Evolutionary conservation across 169 alveolate species (phyloP), one percentile per base, ranked within the genome.

Genomic region (Besnoitia besnoiti): DNA sequence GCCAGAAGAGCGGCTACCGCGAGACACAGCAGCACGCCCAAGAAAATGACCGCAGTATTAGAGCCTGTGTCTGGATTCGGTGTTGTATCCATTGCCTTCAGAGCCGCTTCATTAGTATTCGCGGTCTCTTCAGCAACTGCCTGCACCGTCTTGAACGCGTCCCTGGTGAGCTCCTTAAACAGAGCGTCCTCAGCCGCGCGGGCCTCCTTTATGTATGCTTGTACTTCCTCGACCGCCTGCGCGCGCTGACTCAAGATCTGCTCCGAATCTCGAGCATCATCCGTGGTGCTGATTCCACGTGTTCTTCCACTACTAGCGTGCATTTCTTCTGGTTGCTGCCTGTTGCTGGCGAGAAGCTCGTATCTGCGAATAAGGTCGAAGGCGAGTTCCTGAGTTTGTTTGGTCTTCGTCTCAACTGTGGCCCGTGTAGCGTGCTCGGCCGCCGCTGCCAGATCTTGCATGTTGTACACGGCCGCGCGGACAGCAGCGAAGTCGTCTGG

Each of bases 401-500:
- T 73, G 16, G 82, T 37, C 47, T 42, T n/a, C 82, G 82, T 42
- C 12, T 19, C 46, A n/a, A 73, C 82, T 73, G 82, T 73, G 19
- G 44, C 82, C 46, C 82, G 82, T 0, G 46, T 73, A 39, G 82
- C 46, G 44, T 73, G 40, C 82, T 73, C 82, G n/a, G 46, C 82
- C 5, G 82, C 82, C n/a, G 82, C 39, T 0, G 82, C 82, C 46
- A 73, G 82, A 42, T 73, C 82, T 35, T 73, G 39, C 82, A 73
- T 73, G 82, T 73, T 73, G 46, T n/a, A 8, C n/a, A 73, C 46
- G 47, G 82, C 82, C 24, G 47, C 47, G 21, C 82, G 82, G 46
- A 73, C n/a, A 39, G 39, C 82, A 8, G 39, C 82, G 47, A 73
- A 10, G 46, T 73, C 46, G 27, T 37, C 82, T 37, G 39, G 3